Evolutionary conservation across 164 flowering plant species (phyloP).

Genomic region (Aristolochia contorta): DNA sequence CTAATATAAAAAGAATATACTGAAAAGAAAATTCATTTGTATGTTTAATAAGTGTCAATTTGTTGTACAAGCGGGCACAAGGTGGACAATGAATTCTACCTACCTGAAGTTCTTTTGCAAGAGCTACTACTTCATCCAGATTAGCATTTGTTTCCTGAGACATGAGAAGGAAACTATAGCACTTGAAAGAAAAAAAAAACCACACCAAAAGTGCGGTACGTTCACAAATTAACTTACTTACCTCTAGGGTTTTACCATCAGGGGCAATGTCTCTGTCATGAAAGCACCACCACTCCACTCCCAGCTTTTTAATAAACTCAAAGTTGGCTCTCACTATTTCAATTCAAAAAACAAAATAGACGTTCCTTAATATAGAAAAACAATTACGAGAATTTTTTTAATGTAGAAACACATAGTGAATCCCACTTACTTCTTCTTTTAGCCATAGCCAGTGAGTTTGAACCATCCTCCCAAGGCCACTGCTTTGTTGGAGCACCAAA

Average conservation of each 20-base stretch:
- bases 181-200: background rate
- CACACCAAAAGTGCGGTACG: background rate
- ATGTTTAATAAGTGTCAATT: too few relatives aligned
- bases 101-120: slow-evolving; percentile 98
- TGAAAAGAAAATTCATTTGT: too few relatives aligned
- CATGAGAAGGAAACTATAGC: background rate
- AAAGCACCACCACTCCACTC: slow-evolving; percentile 95
- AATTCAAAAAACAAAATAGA: slow-evolving; percentile 4
- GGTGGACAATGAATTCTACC: background rate
- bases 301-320: slow-evolving; percentile 85
- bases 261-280: slow-evolving; percentile 98
- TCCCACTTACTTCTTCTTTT: slow-evolving; percentile 77
- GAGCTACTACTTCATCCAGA: slow-evolving; percentile 83
- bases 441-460: slow-evolving; percentile 92
- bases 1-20: too few relatives aligned
- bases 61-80: too few relatives aligned
- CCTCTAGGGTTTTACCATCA: slow-evolving; percentile 77
- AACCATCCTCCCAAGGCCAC: slow-evolving; percentile 99
- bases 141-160: slow-evolving; percentile 80
- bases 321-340: slow-evolving; percentile 94
- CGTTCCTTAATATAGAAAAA: background rate
- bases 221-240: slow-evolving; percentile 11
- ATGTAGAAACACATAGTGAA: background rate
- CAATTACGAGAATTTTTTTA: background rate
- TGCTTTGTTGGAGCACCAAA: slow-evolving; percentile 87